Evolutionary conservation across 2,329 filamentous ascomycete species (phyloP), one percentile per base, ranked within the genome.

Genomic region (Chalaropsis thielavioides): DNA sequence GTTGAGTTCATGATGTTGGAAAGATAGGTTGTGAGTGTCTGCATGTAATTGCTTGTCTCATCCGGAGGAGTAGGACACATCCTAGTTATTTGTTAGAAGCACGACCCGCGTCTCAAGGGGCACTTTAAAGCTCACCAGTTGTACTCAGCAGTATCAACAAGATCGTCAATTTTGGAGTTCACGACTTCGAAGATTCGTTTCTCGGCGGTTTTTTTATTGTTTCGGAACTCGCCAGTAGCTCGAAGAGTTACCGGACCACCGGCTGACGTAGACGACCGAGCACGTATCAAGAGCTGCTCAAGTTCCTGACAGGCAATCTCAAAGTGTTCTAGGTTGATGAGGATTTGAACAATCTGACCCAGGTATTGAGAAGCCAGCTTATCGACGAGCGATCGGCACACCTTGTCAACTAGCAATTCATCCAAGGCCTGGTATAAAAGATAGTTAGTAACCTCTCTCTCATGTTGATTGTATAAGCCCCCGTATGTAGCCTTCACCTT

Each of bases 101-200:
- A 24, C 24, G 24, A 5, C 17, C 31, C 35, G 31, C 64, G 58
- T 24, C 54, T 22, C n/a, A 2, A 38, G 17, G 51, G 17, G 54
- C 7, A 13, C 6, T 64, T 27, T 56, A 56, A 7, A 38, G 68
- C 76, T 64, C 76, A 85, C 87, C 94, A 99, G 74, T 97, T 90
- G 73, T 99, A 99, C 75, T 99, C 94, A 40, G 94, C 92, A 0
- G 92, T 97, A 71, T 96, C 92, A 64, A 99, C 89, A 11, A 99
- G 82, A 73, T 99, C 94, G 72, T 97, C 92, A 70, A 99, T 97
- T 78, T 99, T 99, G 66, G 89, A 95, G 76, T 99, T 97, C 68
- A 99, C 94, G 0, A 99, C 82, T 75, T 99, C 95, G 72, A 99
- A 99, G 66, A 99, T 97, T 41, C 95, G 88, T 76, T 96, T 96